Conservation (phyloP, 257 asterid genomes). For the Dorcoceras hygrometricum region DNA sequence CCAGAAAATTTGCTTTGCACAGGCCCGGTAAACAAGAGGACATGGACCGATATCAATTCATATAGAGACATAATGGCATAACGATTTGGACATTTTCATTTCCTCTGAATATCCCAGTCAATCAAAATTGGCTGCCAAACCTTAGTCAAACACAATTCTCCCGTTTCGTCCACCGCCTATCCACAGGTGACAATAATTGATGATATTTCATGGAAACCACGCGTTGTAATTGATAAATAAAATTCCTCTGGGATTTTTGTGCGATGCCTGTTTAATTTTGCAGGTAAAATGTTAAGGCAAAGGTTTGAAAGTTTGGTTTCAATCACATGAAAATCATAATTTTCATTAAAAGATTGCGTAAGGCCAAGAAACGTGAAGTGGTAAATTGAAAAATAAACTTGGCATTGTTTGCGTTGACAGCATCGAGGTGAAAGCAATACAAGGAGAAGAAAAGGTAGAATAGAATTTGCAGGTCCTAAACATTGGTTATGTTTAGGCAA, state of each 20-base stretch:
- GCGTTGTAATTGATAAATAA: not conserved
- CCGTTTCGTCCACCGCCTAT: not conserved
- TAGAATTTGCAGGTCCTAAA: not conserved
- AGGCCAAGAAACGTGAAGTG: not conserved
- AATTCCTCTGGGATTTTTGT: not conserved
- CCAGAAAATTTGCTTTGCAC: not conserved
- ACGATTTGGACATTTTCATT: not conserved
- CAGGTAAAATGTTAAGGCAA: not conserved
- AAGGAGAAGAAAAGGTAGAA: not conserved
- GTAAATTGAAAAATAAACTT: no score
- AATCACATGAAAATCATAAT: not conserved
- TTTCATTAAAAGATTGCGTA: not conserved
- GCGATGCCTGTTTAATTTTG: no score
- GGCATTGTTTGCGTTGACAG: not conserved
- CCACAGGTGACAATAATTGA: not conserved
- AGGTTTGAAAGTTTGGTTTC: not conserved
- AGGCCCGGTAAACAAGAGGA: not conserved
- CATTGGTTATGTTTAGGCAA: constrained; percentile 4
- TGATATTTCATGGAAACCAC: not conserved
- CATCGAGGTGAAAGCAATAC: not conserved
- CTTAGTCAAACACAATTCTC: not conserved
- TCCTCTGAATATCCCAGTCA: not conserved
- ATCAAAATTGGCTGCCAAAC: not conserved
- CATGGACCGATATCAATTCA: not conserved
- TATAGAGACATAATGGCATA: not conserved